Base-by-base conservation (phyloP, 2,329 filamentous ascomycete species). In the Davidsoniella neocaledoniae region DNA sequence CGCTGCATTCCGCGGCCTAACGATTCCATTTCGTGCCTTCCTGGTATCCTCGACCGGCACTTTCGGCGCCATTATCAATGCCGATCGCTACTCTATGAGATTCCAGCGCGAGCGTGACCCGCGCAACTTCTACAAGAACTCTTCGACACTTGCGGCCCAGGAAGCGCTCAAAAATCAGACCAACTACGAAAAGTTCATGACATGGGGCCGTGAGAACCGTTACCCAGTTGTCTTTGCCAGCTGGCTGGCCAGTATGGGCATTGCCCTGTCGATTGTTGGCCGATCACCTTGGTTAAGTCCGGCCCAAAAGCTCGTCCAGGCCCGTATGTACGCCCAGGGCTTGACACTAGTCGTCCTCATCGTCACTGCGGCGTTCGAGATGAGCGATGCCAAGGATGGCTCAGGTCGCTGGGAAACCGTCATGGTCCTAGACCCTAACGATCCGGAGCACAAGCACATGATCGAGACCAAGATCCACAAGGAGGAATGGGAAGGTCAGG, bases 291-390 rank as follows among this genome's bases (percentile, higher is more conserved):
- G 81, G 62, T 71, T 94, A 43, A 77, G 74, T 46, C 80, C 78
- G 2, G 68, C 75, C 54, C 88, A 95, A 71, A 94, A 94, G 73
- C 69, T 95, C 19, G 88, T 95, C 14, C 88, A 95, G 72, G 88
- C 87, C 21, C 81, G 88, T 75, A 83, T 95, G 56, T 94, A 94
- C 66, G 88, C 88, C 3, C 88, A 95, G 69, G 86, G 84, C 5
- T 69, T 94, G 58, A 94, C 88, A 4, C 70, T 95, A 43, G 83
- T 81, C 55, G 86, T 94, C 47, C 71, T 95, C 51, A 75, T 94
- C 60, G 78, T 85, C 51, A 83, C 79, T 29, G 86, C 90, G 43
- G 83, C 78, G 9, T 83, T 95, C 58, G 88, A 95, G 76, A 72
- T 76, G 55, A 66, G 65, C 49, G 91, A 98, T 65, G 83, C 82